Percentiles rank a stretch among this genome's conserved stretches.
Conservation (phyloP, 2,329 filamentous ascomycete genomes). For the Ophiostoma sp. region DNA sequence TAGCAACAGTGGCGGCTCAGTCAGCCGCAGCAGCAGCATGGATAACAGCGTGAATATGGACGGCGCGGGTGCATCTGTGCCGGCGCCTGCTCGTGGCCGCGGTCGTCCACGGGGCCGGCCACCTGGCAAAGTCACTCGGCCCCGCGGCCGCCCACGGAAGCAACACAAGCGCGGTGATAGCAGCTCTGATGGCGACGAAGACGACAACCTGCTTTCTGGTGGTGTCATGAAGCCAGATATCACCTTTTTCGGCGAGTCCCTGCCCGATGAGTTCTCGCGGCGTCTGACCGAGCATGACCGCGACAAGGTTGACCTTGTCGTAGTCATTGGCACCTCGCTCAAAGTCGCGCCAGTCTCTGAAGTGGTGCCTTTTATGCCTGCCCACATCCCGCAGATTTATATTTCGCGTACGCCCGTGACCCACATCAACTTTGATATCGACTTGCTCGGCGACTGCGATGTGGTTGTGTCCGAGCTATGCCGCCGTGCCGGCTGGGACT, state of each 20-base stretch:
- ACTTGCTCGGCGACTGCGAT: constrained; percentile 93
- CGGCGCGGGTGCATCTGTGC: constrained; percentile 27
- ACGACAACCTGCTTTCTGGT: constrained; percentile 38
- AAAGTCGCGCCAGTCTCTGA: constrained; percentile 95
- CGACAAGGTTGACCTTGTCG: constrained; percentile 75
- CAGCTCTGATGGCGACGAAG: constrained; percentile 34
- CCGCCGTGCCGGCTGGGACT: constrained; percentile 70
- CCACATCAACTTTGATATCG: constrained; percentile 94
- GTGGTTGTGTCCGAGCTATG: constrained; percentile 83
- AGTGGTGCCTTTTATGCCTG: constrained; percentile 73
- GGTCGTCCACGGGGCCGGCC: constrained; percentile 33
- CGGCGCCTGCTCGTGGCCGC: constrained; percentile 24
- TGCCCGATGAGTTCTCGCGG: constrained; percentile 76
- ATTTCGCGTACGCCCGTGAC: constrained; percentile 77
- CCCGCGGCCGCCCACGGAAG: constrained; percentile 40
- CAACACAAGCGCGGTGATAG: constrained; percentile 36
- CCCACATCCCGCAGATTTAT: constrained; percentile 83
- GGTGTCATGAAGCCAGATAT: constrained; percentile 97
- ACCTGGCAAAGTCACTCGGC: constrained; percentile 29
- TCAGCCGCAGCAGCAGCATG: constrained; percentile 23
- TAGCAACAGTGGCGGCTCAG: constrained; percentile 6
- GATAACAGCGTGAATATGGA: constrained; percentile 17
- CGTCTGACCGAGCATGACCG: constrained; percentile 78
- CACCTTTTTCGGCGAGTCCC: constrained; percentile 90
- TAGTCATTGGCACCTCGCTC: constrained; percentile 92